Conservation (phyloP, 1,284 basidiomycete genomes). For the Trametes versicolor region DNA sequence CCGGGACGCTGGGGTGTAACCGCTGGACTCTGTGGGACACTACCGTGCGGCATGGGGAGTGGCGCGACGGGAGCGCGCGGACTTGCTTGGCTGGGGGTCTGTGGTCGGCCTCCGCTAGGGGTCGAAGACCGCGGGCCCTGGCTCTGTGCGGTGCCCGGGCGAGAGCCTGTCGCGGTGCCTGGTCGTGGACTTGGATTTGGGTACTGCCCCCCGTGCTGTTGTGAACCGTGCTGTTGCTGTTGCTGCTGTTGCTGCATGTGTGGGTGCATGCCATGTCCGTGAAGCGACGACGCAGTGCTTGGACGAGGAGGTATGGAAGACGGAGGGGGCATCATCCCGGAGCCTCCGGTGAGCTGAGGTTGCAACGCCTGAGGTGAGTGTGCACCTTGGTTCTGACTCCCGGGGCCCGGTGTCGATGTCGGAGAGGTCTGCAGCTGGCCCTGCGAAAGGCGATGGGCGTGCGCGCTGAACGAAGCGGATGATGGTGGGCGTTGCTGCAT, state of each 20-base stretch:
- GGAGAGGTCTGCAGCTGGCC: constrained; percentile 26
- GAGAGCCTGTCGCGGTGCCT: constrained; percentile 34
- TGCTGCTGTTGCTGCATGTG: constrained; percentile 28
- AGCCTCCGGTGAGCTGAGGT: constrained; percentile 9
- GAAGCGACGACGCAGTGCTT: constrained; percentile 33
- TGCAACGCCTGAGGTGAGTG: constrained; percentile 26
- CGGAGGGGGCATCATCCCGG: constrained; percentile 36
- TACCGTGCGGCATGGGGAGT: constrained; percentile 22
- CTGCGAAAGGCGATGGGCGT: constrained; percentile 27
- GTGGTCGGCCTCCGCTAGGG: not conserved
- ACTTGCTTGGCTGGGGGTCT: constrained; percentile 13
- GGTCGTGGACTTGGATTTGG: constrained; percentile 34
- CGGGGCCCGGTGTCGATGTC: constrained; percentile 17
- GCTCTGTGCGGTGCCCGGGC: constrained; percentile 24
- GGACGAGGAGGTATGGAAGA: constrained; percentile 39
- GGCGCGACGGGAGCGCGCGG: constrained; percentile 25
- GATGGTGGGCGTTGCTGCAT: constrained; percentile 33
- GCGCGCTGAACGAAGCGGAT: constrained; percentile 32
- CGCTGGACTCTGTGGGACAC: constrained; percentile 2
- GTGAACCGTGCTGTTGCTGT: constrained; percentile 6
- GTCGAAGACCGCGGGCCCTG: constrained; percentile 21
- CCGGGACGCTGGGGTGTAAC: constrained; percentile 31
- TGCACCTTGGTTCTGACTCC: constrained; percentile 6
- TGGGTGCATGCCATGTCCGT: constrained; percentile 29
- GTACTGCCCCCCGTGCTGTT: constrained; percentile 25